Conservation (phyloP, 1,284 basidiomycete genomes). For the Tylopilus sp. region DNA sequence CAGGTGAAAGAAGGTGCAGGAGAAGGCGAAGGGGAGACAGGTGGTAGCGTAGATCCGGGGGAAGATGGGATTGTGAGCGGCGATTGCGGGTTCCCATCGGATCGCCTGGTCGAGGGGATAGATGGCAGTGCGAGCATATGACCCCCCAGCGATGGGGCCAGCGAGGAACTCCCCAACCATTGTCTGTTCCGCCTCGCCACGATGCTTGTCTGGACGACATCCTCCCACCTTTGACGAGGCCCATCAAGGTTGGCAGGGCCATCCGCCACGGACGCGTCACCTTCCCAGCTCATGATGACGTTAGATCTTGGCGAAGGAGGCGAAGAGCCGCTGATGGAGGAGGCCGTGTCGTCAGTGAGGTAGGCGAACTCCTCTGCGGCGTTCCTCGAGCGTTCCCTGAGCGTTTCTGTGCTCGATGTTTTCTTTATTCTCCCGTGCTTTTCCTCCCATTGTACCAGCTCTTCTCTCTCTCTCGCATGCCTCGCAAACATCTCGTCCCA, state of each 20-base stretch:
- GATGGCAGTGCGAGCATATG: constrained; percentile 23
- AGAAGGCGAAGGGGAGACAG: constrained; percentile 18
- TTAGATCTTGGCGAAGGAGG: constrained; percentile 23
- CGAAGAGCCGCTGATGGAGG: constrained; percentile 16
- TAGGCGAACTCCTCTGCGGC: constrained; percentile 9
- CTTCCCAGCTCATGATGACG: constrained; percentile 17
- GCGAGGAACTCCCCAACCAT: background rate
- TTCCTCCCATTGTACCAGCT: constrained; percentile 51
- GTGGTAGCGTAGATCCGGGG: constrained; percentile 16
- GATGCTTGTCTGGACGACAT: constrained; percentile 10
- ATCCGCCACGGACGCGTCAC: constrained; percentile 16
- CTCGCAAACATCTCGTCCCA: constrained; percentile 65
- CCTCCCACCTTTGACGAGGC: constrained; percentile 8
- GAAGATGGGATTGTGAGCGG: constrained; percentile 28
- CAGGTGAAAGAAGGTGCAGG: constrained; percentile 8
- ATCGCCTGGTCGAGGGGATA: constrained; percentile 24
- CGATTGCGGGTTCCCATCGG: constrained; percentile 24
- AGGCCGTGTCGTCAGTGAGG: constrained; percentile 19
- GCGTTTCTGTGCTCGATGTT: constrained; percentile 35
- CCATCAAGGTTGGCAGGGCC: background rate
- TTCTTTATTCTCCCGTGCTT: constrained; percentile 19
- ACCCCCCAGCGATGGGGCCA: constrained; percentile 3
- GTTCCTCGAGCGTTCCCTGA: constrained; percentile 14
- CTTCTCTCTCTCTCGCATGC: constrained; percentile 56
- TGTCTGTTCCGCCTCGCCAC: constrained; percentile 4